phyloP scores from a whole-genome alignment of 257 asterid species.

The Solanum appendiculatum region DNA sequence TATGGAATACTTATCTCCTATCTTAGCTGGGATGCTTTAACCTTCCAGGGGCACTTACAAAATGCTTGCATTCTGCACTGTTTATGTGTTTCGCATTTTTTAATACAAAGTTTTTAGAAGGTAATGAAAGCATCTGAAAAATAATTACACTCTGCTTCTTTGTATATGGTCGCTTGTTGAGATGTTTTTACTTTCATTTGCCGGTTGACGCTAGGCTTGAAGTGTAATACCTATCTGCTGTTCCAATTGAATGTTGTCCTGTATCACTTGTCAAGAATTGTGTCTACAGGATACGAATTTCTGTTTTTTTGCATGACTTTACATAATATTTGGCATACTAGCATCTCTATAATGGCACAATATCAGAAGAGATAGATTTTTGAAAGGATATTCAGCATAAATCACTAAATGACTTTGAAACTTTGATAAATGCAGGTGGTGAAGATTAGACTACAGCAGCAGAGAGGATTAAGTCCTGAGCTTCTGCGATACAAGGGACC shows the following conservation, averaged over 20 bases:
- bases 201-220: not conserved
- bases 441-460: slow-evolving; percentile 93
- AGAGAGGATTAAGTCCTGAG: slow-evolving; percentile 70
- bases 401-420: not conserved
- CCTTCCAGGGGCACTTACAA: not conserved
- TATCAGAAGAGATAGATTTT: not conserved
- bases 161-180: not conserved
- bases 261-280: not conserved
- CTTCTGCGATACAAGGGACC: slow-evolving; percentile 84
- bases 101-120: not conserved
- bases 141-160: not conserved
- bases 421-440: slow-evolving; percentile 53
- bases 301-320: not conserved
- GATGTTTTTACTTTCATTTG: not conserved
- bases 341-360: not conserved
- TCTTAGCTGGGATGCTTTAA: not conserved
- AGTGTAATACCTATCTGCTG: not conserved
- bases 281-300: not conserved
- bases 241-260: not conserved
- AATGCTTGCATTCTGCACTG: not conserved
- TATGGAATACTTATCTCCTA: not conserved
- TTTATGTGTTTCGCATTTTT: not conserved
- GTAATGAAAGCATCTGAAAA: not conserved
- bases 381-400: not conserved
- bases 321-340: not conserved